Percentiles rank a stretch among this genome's conserved stretches.
phyloP scores from a whole-genome alignment of 2,329 filamentous ascomycete species.

The Fusarium cyanostomum region DNA sequence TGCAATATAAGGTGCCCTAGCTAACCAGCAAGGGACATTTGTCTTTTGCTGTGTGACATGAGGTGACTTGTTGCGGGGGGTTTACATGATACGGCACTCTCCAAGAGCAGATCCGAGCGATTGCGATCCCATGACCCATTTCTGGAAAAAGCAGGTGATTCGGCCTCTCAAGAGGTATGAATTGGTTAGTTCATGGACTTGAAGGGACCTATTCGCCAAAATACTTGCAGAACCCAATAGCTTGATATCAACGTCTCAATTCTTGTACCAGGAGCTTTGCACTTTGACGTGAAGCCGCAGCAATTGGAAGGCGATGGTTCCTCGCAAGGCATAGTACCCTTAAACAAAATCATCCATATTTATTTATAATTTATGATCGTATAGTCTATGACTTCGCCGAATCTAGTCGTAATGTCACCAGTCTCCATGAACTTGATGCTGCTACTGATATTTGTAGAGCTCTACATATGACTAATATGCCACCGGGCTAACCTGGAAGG shows the following conservation, averaged over 20 bases:
- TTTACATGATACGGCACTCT: conserved; percentile 26
- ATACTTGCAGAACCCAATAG: not conserved
- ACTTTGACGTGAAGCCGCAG: not conserved
- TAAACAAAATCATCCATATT: too few species aligned
- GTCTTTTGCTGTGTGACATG: too few species aligned
- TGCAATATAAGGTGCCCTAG: too few species aligned
- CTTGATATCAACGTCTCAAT: not conserved
- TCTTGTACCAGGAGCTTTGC: not conserved
- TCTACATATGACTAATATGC: not conserved
- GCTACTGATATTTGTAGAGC: too few species aligned
- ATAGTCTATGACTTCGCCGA: too few species aligned
- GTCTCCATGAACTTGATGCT: too few species aligned
- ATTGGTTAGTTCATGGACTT: not conserved
- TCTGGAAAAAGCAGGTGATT: not conserved
- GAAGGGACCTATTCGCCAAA: too few species aligned
- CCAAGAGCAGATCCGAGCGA: conserved; percentile 6
- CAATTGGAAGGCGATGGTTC: too few species aligned
- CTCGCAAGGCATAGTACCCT: too few species aligned
- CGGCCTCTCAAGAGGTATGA: not conserved
- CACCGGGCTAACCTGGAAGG: not conserved
- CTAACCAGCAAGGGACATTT: too few species aligned
- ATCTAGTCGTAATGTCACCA: too few species aligned
- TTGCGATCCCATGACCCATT: not conserved
- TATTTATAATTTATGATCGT: too few species aligned
- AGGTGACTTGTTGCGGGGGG: conserved; percentile 40